Evolutionary conservation across 345 rosid species (phyloP), one percentile per base, ranked within the genome.

Genomic region (Gossypium australe): DNA sequence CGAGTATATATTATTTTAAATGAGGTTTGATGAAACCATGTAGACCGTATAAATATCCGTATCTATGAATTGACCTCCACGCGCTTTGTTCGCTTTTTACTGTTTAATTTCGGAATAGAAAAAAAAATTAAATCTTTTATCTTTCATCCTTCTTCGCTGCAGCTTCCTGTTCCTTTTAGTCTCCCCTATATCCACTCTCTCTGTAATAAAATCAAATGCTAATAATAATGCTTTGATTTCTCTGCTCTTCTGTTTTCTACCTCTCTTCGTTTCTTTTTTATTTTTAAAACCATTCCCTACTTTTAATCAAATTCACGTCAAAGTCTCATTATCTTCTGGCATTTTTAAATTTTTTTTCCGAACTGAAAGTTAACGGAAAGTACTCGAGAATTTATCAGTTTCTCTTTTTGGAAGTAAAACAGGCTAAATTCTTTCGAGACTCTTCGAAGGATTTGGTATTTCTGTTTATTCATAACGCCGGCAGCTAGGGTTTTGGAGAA

Each of bases 221-320:
- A 20, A 56, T 57, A 27, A 11, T 59, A 59, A 59, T 59, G 29
- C 8, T 64, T 24, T 41, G 27, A 41, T 83, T 88, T 38, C 51
- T 68, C 58, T 34, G 9, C 34, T 24, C 41, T 34, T 34, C 7
- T 34, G 41, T 34, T 34, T 34, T 34, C 41, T 34, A 5, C 41
- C 41, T 34, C 41, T 34, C 41, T 34, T 6, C 41, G 7, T 34
- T 34, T 34, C 41, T 34, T 34, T 34, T 34, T 5, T 5, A 34
- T 34, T 34, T 34, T 34, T 34, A 34, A 34, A 34, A 34, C 9
- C 2, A 10, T 65, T 18, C 9, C 22, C 7, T 18, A 3, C 27
- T 47, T 25, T 3, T 14, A 48, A 1, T 17, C n/a, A 49, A 49
- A 68, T 68, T 49, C 72, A 27, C 43, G 12, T 24, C n/a, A 34